phyloP scores from a whole-genome alignment of 2,329 filamentous ascomycete species.

The Colletotrichum sp. region DNA sequence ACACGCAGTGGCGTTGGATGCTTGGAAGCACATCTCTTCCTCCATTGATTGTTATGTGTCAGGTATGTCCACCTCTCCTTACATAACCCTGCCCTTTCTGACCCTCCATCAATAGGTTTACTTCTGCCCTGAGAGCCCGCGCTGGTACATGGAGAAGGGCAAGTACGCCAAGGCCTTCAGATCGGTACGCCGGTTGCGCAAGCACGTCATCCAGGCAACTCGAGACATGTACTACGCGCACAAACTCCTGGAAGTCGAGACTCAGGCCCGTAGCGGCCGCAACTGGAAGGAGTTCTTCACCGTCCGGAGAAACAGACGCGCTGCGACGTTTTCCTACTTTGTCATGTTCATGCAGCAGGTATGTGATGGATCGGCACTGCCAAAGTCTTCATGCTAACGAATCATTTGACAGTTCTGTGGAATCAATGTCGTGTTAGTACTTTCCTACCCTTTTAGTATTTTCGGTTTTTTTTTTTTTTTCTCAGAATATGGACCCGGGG shows the following conservation, averaged over 20 bases:
- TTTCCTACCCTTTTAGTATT: neutral
- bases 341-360: constrained; percentile 39
- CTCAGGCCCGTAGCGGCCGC: constrained; percentile 28
- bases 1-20: constrained; percentile 39
- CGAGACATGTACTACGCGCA: constrained; percentile 57
- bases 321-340: constrained; percentile 40
- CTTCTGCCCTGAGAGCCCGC: constrained; percentile 58
- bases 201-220: constrained; percentile 51
- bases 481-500: neutral
- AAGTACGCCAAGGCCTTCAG: constrained; percentile 48
- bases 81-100: neutral
- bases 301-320: constrained; percentile 38
- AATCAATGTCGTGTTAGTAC: constrained; percentile 50
- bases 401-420: constrained; percentile 33
- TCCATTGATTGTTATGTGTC: constrained; percentile 53
- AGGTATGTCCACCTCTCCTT: constrained; percentile 21
- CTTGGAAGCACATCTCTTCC: constrained; percentile 59
- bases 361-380: neutral
- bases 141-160: constrained; percentile 59
- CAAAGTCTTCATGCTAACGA: neutral
- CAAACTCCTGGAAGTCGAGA: constrained; percentile 37
- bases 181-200: constrained; percentile 50
- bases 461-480: neutral
- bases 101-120: constrained; percentile 38
- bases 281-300: constrained; percentile 41